Base-by-base conservation (phyloP, 2,329 filamentous ascomycete genomes). In the Verticillium nonalfalfae region DNA sequence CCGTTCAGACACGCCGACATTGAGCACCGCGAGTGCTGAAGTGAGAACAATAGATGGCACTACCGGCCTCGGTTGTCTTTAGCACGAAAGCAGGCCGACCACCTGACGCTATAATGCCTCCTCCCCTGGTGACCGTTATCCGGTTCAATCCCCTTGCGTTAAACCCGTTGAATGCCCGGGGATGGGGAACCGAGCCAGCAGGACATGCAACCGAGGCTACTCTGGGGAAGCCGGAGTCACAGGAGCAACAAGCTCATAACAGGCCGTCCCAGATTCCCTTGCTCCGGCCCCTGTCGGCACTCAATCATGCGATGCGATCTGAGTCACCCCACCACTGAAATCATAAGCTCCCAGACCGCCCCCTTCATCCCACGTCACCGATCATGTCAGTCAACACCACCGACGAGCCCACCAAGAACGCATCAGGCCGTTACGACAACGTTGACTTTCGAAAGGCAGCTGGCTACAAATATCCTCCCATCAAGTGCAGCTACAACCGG, bases 401-500 rank as follows among this genome's bases (percentile, higher is more conserved):
- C 57, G 70, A 74, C 55, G 69, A 61, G 38, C 73, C 74, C 4
- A 68, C 72, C 15, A 75, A 74, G 63, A 74, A 73, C 50, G 70
- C 73, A 61, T 72, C 71, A 14, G 75, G 75, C 34, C 67, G 74
- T 45, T 77, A 77, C 62, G 74, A 76, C 62, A 76, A 77, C 61
- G 75, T 77, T 60, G 75, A 77, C 65, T 77, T 77, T 60, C 65
- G 67, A 35, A 77, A 77, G 65, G 75, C 75, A 5, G 69, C 67
- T 9, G 75, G 74, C 15, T 73, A 71, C 68, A 63, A 72, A 57
- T 73, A 75, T 56, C 70, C 76, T 6, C 70, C 74, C 2, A 65
- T 76, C 54, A 76, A 76, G 65, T 74, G 71, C 61, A 72, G 70
- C 66, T 78, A 78, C 64, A 76, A 76, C 59, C 74, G 76, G n/a